Conservation (phyloP, 441 rosid genomes). For the Croton laevigatus region DNA sequence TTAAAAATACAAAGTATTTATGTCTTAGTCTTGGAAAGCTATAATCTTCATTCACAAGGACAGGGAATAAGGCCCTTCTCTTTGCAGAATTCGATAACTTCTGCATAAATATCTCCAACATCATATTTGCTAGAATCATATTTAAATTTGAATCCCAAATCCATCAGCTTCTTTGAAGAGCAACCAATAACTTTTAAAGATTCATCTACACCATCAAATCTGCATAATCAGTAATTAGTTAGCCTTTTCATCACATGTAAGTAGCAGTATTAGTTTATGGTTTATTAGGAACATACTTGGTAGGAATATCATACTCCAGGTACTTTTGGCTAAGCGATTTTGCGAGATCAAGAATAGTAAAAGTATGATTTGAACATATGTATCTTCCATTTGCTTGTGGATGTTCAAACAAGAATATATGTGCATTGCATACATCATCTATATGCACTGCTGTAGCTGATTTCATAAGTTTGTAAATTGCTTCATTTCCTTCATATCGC, state of each 20-base stretch:
- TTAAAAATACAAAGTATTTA: too few species aligned
- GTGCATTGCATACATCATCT: constrained; percentile 68
- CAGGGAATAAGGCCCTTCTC: constrained; percentile 1
- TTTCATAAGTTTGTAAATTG: background rate
- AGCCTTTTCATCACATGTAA: too few species aligned
- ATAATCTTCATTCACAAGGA: background rate
- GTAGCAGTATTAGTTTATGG: too few species aligned
- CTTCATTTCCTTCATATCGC: background rate
- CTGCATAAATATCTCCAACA: background rate
- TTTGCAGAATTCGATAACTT: constrained; percentile 11
- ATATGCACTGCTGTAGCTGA: constrained; percentile 37
- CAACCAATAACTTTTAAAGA: background rate
- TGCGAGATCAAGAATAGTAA: constrained; percentile 42
- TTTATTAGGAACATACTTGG: constrained; percentile 32
- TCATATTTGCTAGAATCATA: background rate
- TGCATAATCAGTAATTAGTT: background rate
- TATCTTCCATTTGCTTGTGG: constrained; percentile 66
- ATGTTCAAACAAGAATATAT: constrained; percentile 59
- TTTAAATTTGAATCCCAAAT: constrained; percentile 14
- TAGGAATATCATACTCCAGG: constrained; percentile 57
- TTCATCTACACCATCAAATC: constrained; percentile 9
- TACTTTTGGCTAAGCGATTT: constrained; percentile 44
- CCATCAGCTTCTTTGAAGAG: constrained; percentile 9
- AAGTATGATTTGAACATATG: constrained; percentile 59
- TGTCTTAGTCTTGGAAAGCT: too few species aligned